A percentile compares a stretch with the other conserved stretches of the same genome.
These are phyloP conservation scores for Mycena alexandri DNA, from an alignment of 768 basidiomycete species.

Conservation along the genomic window DNA sequence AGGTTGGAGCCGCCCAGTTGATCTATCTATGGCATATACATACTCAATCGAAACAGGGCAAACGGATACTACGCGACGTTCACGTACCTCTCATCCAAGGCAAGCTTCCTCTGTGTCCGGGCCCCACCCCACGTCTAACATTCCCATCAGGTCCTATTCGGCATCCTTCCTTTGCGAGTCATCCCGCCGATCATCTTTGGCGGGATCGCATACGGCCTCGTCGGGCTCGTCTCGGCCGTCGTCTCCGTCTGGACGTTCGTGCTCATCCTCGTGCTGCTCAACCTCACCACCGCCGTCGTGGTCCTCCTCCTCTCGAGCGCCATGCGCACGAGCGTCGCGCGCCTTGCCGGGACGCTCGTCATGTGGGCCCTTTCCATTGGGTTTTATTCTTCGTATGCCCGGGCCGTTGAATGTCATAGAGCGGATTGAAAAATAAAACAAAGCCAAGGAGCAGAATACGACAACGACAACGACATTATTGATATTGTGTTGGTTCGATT, in stretches of 20 bases:
- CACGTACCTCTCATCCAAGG: conserved; percentile 97
- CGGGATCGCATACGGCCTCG: conserved; percentile 94
- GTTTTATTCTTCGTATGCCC: no score
- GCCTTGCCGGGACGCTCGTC: conserved; percentile 92
- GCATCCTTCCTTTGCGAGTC: conserved; percentile 93
- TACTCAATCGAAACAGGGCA: conserved; percentile 65
- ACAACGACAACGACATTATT: no score
- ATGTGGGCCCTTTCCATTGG: conserved; percentile 59
- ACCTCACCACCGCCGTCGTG: conserved; percentile 93
- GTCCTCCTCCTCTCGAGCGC: conserved; percentile 92
- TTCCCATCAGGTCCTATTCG: conserved; percentile 83
- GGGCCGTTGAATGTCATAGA: no score
- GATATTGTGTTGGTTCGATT: no score
- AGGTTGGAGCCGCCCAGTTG: conserved; percentile 70
- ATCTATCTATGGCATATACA: no score
- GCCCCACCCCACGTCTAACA: background rate
- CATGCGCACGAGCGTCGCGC: conserved; percentile 89
- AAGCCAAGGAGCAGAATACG: no score
- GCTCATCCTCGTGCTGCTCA: conserved; percentile 95
- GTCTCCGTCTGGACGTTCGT: conserved; percentile 98
- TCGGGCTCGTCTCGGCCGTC: conserved; percentile 93
- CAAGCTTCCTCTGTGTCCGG: conserved; percentile 38
- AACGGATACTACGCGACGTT: conserved; percentile 99
- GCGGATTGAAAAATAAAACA: no score
- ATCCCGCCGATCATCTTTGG: conserved; percentile 97